phyloP scores from a whole-genome alignment of 108 stramenopile genomes.

The Bacterosira constricta region DNA sequence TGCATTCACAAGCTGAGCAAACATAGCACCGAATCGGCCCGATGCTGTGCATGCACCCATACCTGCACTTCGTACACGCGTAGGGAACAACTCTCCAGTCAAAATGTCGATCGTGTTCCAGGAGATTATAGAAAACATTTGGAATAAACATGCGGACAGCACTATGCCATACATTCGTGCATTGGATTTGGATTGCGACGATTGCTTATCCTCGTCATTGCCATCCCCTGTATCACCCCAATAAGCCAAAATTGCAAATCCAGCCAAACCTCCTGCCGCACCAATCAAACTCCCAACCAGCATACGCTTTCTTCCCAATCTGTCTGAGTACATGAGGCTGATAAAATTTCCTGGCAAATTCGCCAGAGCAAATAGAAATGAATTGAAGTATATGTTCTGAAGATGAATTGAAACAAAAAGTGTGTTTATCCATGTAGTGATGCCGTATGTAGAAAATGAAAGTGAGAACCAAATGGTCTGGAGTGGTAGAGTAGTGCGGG shows the following conservation, averaged over 20 bases:
- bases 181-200: background rate
- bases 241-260: conserved; percentile 58
- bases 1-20: conserved; percentile 80
- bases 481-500: conserved; percentile 64
- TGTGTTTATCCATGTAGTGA: conserved; percentile 84
- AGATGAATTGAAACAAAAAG: conserved; percentile 75
- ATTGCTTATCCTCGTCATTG: no score
- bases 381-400: conserved; percentile 75
- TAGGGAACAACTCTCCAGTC: conserved; percentile 78
- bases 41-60: conserved; percentile 80
- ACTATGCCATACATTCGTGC: conserved; percentile 53
- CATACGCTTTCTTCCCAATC: conserved; percentile 53
- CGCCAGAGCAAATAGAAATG: conserved; percentile 72
- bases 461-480: conserved; percentile 79
- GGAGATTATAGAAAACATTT: conserved; percentile 67
- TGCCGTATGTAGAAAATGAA: conserved; percentile 75
- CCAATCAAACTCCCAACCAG: conserved; percentile 54
- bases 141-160: conserved; percentile 68
- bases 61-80: conserved; percentile 68
- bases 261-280: conserved; percentile 51
- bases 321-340: conserved; percentile 58
- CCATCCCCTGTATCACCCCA: conserved; percentile 23
- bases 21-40: conserved; percentile 74
- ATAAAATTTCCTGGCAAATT: conserved; percentile 80
- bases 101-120: conserved; percentile 83